Base-by-base conservation (phyloP, 805 yeast genomes). In the Candida schatavii region DNA sequence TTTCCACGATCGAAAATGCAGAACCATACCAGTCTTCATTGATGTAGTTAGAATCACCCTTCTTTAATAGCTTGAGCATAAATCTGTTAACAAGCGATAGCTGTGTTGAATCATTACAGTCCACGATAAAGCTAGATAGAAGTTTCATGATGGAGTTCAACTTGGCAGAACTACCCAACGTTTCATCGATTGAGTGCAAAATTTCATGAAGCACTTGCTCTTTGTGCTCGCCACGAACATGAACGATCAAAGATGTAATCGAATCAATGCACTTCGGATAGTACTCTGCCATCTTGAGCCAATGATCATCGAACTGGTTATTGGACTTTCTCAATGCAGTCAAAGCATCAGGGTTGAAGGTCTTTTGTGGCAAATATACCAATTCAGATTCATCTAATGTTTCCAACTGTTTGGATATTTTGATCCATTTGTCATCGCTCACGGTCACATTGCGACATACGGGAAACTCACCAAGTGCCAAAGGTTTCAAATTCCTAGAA, bases 11-110 rank as follows among this genome's bases (percentile, higher is more conserved):
- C 20, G 71, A 59, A 27, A 88, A 55, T 0, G 80, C 78, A 43
- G 75, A 69, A 0, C 83, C 75, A 51, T 80, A 78, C 83, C 87
- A 87, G 13, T 70, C 67, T 21, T 67, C 54, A 45, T 75, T 71
- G 2, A 61, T 62, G 44, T 57, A 54, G 14, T 27, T 5, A 11
- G 7, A 11, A 23, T 7, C 7, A 11, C 27, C 11, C 7, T n/a
- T 11, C 4, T 31, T 31, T 13, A 31, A 31, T 7, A 15, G 18
- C 6, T 31, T 31, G 10, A 15, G 19, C 11, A 31, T 15, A 31
- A 31, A 31, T 13, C 13, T 5, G 11, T 11, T 23, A 11, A 23
- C 27, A 23, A 23, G 7, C 11, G 7, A 11, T 7, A 23, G 27
- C 27, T 23, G 27, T 11, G 27, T 7, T 7, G 7, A 23, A 23